These are phyloP conservation scores for Ophiosphaerella korrae DNA, from an alignment of 2,329 filamentous ascomycete genomes.

Conservation along the genomic window DNA sequence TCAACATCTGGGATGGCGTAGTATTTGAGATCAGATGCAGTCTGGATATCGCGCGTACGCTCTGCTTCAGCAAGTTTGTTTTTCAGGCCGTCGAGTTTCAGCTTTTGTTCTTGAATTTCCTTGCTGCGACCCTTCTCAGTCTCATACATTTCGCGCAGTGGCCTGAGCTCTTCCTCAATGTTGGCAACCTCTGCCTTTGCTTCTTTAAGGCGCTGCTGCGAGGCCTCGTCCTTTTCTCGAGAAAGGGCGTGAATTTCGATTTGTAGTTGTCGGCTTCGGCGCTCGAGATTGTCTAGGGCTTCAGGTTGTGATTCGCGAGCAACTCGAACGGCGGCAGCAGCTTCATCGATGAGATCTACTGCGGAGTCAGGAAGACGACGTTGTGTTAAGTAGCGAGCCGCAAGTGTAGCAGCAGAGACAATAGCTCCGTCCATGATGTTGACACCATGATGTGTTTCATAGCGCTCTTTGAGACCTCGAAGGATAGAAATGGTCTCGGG, in stretches of 20 bases:
- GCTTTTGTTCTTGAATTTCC: slow-evolving; percentile 90
- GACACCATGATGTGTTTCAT: slow-evolving; percentile 97
- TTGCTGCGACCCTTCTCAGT: slow-evolving; percentile 89
- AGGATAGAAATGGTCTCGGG: slow-evolving; percentile 94
- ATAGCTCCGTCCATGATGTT: slow-evolving; percentile 94
- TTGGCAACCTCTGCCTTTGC: slow-evolving; percentile 93
- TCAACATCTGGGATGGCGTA: slow-evolving; percentile 96
- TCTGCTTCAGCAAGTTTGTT: slow-evolving; percentile 94
- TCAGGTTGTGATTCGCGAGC: slow-evolving; percentile 96
- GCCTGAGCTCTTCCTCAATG: slow-evolving; percentile 88
- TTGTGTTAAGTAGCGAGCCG: slow-evolving; percentile 89
- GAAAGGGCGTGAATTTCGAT: slow-evolving; percentile 97
- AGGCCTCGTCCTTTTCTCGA: slow-evolving; percentile 93
- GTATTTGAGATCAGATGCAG: slow-evolving; percentile 93
- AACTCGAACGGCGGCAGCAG: slow-evolving; percentile 93
- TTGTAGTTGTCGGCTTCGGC: slow-evolving; percentile 85
- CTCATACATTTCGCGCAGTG: slow-evolving; percentile 93
- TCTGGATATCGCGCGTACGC: slow-evolving; percentile 80
- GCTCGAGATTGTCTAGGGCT: slow-evolving; percentile 91
- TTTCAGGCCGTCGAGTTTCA: slow-evolving; percentile 90
- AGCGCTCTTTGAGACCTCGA: slow-evolving; percentile 96
- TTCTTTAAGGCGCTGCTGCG: slow-evolving; percentile 77
- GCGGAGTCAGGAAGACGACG: slow-evolving; percentile 93
- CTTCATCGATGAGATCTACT: slow-evolving; percentile 95
- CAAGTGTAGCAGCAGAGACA: slow-evolving; percentile 87